These are phyloP conservation scores for Crithidia bombi DNA, from an alignment of 208 protist species.

Conservation along the genomic window DNA sequence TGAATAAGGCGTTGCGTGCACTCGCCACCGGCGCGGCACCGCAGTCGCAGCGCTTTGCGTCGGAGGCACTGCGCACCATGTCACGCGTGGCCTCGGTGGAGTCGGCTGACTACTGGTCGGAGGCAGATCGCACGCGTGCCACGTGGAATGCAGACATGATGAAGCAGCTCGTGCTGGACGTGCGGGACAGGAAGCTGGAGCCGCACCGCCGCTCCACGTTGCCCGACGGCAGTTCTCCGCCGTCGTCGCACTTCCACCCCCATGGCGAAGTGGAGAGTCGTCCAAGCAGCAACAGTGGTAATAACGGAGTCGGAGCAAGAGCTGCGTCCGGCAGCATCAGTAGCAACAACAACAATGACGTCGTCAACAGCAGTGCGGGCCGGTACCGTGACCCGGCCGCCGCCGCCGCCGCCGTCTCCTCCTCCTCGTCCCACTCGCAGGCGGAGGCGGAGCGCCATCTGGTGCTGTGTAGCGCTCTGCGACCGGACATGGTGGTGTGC, in stretches of 20 bases:
- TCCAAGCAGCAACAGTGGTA: neutral
- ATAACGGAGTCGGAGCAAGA: neutral
- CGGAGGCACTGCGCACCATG: conserved; percentile 84
- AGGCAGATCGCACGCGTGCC: conserved; percentile 74
- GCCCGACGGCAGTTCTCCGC: conserved; percentile 1
- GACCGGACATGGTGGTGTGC: conserved; percentile 67
- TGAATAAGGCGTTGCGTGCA: conserved; percentile 54
- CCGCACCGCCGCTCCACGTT: conserved; percentile 29
- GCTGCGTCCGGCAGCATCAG: conserved; percentile 3
- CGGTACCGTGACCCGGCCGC: neutral
- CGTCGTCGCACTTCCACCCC: neutral
- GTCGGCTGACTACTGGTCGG: conserved; percentile 63
- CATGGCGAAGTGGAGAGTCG: neutral
- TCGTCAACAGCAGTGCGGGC: neutral
- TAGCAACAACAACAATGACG: conserved; percentile 4
- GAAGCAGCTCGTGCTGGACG: conserved; percentile 80
- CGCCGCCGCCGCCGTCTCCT: neutral
- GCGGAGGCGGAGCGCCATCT: conserved; percentile 50
- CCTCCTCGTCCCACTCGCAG: neutral
- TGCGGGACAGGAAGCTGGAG: conserved; percentile 68
- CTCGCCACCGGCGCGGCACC: conserved; percentile 49
- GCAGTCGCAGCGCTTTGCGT: conserved; percentile 73
- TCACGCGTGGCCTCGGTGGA: conserved; percentile 66
- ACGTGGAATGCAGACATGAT: conserved; percentile 85
- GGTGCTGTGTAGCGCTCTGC: conserved; percentile 59